A percentile compares a stretch with the other conserved stretches of the same genome.
Evolutionary conservation across 1,284 basidiomycete species (phyloP).

Genomic region (Ganoderma boninense): DNA sequence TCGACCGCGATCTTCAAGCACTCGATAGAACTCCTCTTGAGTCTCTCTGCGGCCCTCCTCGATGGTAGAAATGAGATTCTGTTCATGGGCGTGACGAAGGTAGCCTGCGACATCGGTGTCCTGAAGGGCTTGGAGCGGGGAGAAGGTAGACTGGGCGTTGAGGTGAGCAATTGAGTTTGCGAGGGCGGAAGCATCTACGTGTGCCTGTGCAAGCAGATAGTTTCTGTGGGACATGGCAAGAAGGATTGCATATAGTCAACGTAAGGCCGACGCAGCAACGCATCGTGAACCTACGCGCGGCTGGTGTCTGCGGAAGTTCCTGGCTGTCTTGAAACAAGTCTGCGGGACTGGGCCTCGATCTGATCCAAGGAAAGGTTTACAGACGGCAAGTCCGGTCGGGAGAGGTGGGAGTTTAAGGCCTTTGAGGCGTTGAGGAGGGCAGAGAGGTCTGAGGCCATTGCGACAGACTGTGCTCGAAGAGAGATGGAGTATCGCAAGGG

Average conservation of each 20-base stretch:
- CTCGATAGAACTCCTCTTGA: conserved; percentile 85
- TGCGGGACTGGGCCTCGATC: conserved; percentile 88
- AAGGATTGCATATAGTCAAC: not conserved
- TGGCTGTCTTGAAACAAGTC: conserved; percentile 78
- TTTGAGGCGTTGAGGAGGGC: conserved; percentile 75
- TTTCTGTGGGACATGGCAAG: conserved; percentile 55
- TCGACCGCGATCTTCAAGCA: conserved; percentile 78
- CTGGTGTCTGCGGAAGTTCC: conserved; percentile 69
- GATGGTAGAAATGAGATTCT: conserved; percentile 92
- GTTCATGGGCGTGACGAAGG: conserved; percentile 91
- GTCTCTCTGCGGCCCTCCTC: conserved; percentile 90
- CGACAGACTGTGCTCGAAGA: not conserved
- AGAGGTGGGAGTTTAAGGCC: conserved; percentile 77
- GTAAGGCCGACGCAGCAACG: conserved; percentile 6
- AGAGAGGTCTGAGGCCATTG: conserved; percentile 66
- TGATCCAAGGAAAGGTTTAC: conserved; percentile 91
- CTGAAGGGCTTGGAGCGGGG: conserved; percentile 87
- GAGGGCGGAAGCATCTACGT: conserved; percentile 86
- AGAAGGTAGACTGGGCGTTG: conserved; percentile 87
- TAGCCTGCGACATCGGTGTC: conserved; percentile 93
- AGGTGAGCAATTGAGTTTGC: conserved; percentile 83
- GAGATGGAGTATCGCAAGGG: not conserved
- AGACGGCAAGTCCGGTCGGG: conserved; percentile 81
- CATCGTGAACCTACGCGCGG: conserved; percentile 67
- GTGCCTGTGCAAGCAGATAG: conserved; percentile 88